Base-by-base conservation (phyloP, 345 rosid genomes). In the Melaleuca quinquenervia region DNA sequence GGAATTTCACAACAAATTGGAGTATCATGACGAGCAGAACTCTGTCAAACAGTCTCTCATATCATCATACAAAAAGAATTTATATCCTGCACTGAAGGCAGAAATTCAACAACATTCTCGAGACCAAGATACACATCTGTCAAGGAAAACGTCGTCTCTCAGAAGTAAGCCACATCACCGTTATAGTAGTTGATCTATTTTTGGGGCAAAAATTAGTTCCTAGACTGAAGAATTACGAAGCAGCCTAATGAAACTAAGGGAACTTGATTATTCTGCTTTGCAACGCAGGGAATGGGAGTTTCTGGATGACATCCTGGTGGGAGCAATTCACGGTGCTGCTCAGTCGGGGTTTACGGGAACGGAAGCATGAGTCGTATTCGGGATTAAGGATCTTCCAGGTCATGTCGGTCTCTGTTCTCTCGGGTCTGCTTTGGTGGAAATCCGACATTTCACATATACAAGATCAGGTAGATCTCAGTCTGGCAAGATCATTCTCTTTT, bases 371-470 rank as follows among this genome's bases (percentile, higher is more conserved):
- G 89, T 95, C 98, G 0, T 96, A 90, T 87, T 95, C 98, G 21
- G 92, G 94, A n/a, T 91, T 96, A 27, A 91, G 93, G 92, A 92
- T 94, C 87, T 95, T 94, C 84, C 97, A 95, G 88, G 98, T 95
- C 86, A 86, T 95, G 92, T 95, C 98, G 3, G 99, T 95, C 87
- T 90, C 99, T 12, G 82, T 95, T 60, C 93, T 96, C 75, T 93
- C 98, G 36, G 99, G 99, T 44, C 95, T 95, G 50, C 87, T 96
- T 82, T 96, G 99, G 99, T 96, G 97, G 99, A 93, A 93, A 78
- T 93, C 98, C 48, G 90, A 93, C 80, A 91, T 87, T 70, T 87
- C 94, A 27, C 95, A 92, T 86, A 41, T 96, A 16, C 97, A 96
- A 89, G 99, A 96, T 90, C 99, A 96, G 99, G 99, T 96, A 89